These are phyloP conservation scores for Pleurotus tuoliensis DNA, from an alignment of 768 basidiomycete genomes.

Conservation along the genomic window DNA sequence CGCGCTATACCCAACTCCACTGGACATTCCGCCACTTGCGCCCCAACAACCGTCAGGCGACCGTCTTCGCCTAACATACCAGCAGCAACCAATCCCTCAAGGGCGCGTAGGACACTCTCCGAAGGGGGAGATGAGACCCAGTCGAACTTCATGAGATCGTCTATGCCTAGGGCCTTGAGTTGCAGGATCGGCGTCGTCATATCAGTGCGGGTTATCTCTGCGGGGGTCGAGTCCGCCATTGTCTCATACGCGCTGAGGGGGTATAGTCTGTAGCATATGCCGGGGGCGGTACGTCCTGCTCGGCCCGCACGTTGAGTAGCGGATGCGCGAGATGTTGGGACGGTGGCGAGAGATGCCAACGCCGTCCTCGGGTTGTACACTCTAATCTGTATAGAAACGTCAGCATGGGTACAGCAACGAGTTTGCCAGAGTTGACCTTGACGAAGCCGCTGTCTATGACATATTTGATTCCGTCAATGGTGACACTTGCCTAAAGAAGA, in stretches of 20 bases:
- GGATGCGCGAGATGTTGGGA: conserved; percentile 84
- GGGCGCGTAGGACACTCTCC: conserved; percentile 77
- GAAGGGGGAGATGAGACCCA: conserved; percentile 90
- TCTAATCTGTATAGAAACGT: conserved; percentile 55
- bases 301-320: conserved; percentile 92
- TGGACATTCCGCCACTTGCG: conserved; percentile 90
- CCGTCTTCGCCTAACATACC: conserved; percentile 86
- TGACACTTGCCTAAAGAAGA: conserved; percentile 76
- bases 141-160: conserved; percentile 94
- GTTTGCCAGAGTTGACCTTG: conserved; percentile 51
- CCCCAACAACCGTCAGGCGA: conserved; percentile 70
- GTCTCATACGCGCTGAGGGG: conserved; percentile 54
- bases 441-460: conserved; percentile 95
- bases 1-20: conserved; percentile 91
- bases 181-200: conserved; percentile 90
- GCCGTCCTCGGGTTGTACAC: conserved; percentile 85
- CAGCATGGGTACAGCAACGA: not conserved
- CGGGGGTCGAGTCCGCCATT: conserved; percentile 69
- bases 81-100: conserved; percentile 77
- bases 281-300: conserved; percentile 90
- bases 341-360: conserved; percentile 78
- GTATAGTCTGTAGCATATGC: conserved; percentile 91
- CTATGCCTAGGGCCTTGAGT: conserved; percentile 90
- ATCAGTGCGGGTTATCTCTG: conserved; percentile 90
- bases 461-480: conserved; percentile 92